Conservation (phyloP, 202 grass and related monocot species). For the Panicum virgatum region DNA sequence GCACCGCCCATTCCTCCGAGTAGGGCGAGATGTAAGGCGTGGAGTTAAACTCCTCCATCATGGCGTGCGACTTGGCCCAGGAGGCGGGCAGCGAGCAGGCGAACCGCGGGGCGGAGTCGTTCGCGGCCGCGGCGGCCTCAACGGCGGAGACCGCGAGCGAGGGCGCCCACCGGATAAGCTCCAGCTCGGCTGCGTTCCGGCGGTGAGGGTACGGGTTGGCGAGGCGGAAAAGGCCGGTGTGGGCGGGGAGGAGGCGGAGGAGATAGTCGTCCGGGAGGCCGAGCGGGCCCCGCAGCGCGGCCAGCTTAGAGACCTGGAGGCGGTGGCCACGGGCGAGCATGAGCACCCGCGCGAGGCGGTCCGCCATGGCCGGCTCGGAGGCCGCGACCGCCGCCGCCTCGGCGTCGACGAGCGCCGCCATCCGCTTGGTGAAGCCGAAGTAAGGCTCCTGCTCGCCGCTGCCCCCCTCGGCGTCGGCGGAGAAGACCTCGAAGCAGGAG, state of each 20-base stretch:
- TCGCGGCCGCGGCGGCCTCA: slow-evolving; percentile 38
- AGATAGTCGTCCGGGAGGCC: slow-evolving; percentile 85
- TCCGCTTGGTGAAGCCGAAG: slow-evolving; percentile 90
- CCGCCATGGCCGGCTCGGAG: slow-evolving; percentile 71
- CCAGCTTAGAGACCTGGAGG: slow-evolving; percentile 69
- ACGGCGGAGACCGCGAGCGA: slow-evolving; percentile 61
- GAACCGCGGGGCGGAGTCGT: slow-evolving; percentile 42
- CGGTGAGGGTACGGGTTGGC: slow-evolving; percentile 60
- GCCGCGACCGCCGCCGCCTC: slow-evolving; percentile 63
- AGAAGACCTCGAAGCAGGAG: slow-evolving; percentile 74
- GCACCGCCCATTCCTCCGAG: slow-evolving; percentile 34
- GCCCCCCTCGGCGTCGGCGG: slow-evolving; percentile 12
- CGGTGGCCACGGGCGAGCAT: slow-evolving; percentile 67
- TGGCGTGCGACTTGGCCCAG: slow-evolving; percentile 62
- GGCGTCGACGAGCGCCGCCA: slow-evolving; percentile 67
- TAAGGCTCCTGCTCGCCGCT: slow-evolving; percentile 42
- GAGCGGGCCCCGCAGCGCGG: slow-evolving; percentile 63
- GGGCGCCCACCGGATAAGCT: slow-evolving; percentile 70
- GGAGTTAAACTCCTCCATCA: slow-evolving; percentile 81
- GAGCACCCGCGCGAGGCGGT: slow-evolving; percentile 65
- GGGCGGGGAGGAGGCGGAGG: slow-evolving; percentile 64
- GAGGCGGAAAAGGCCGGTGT: slow-evolving; percentile 74
- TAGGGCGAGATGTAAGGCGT: slow-evolving; percentile 86
- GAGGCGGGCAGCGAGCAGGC: slow-evolving; percentile 62
- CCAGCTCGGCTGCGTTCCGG: slow-evolving; percentile 70